Evolutionary conservation across 129 eudicot species (phyloP).

Genomic region (Escallonia rubra): DNA sequence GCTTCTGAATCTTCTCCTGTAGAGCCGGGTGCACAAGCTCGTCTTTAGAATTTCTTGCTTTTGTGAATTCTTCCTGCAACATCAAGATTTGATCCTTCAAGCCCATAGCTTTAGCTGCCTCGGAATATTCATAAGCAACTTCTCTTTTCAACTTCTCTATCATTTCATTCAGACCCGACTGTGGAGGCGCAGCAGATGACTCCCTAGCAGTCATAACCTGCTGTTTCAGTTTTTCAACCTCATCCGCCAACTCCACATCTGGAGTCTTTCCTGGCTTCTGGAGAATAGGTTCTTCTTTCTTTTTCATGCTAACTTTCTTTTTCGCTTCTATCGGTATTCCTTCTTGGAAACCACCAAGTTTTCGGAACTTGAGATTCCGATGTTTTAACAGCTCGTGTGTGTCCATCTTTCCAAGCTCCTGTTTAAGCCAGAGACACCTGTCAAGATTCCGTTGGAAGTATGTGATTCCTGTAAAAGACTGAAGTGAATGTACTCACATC

Average conservation of each 20-base stretch:
- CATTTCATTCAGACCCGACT: constrained; percentile 43
- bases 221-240: constrained; percentile 57
- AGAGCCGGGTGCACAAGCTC: constrained; percentile 29
- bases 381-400: constrained; percentile 54
- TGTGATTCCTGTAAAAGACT: neutral
- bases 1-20: constrained; percentile 39
- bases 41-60: constrained; percentile 41
- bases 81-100: constrained; percentile 37
- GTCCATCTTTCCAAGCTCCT: constrained; percentile 74
- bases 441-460: constrained; percentile 1
- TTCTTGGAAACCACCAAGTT: constrained; percentile 69
- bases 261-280: constrained; percentile 39
- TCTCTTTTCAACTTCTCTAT: constrained; percentile 46
- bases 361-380: constrained; percentile 60
- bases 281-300: constrained; percentile 38
- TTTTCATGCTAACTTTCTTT: constrained; percentile 60
- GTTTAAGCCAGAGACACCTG: constrained; percentile 3
- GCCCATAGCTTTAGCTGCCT: constrained; percentile 69
- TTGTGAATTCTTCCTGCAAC: constrained; percentile 49
- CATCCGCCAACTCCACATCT: constrained; percentile 48
- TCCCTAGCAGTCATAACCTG: constrained; percentile 46
- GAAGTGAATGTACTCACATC: constrained; percentile 54
- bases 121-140: constrained; percentile 50
- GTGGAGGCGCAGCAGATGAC: constrained; percentile 33
- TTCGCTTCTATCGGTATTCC: constrained; percentile 59